phyloP scores from a whole-genome alignment of 2,329 filamentous ascomycete genomes.

The Pezicula neosporulosa region DNA sequence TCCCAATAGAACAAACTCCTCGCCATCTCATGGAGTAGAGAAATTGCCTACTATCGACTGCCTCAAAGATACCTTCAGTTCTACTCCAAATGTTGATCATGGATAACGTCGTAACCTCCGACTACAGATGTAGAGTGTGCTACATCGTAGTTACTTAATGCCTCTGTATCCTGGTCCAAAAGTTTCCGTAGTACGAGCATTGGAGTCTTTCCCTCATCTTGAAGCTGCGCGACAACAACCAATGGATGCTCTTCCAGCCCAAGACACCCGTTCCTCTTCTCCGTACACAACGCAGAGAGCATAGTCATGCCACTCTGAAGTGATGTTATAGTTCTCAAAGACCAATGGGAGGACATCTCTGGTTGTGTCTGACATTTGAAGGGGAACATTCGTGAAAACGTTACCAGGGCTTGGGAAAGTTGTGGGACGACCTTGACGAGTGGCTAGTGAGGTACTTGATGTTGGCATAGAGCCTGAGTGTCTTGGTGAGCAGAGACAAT shows the following conservation, averaged over 20 bases:
- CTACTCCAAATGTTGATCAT: no score
- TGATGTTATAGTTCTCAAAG: constrained; percentile 66
- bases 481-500: neutral
- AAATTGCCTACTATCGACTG: no score
- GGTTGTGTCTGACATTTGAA: constrained; percentile 64
- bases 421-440: neutral
- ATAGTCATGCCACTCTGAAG: constrained; percentile 64
- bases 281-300: constrained; percentile 67
- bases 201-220: constrained; percentile 62
- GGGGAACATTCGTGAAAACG: constrained; percentile 69
- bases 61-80: no score
- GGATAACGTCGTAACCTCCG: neutral
- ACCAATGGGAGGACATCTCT: constrained; percentile 64
- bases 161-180: neutral
- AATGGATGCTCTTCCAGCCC: constrained; percentile 63
- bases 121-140: neutral
- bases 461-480: neutral
- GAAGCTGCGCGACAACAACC: constrained; percentile 63
- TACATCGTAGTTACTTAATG: neutral
- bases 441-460: neutral
- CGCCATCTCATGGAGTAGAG: no score
- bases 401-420: constrained; percentile 20
- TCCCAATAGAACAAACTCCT: no score
- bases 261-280: constrained; percentile 63
- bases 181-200: constrained; percentile 62